Evolutionary conservation across 2,329 filamentous ascomycete species (phyloP).

Genomic region (Colletotrichum truncatum): DNA sequence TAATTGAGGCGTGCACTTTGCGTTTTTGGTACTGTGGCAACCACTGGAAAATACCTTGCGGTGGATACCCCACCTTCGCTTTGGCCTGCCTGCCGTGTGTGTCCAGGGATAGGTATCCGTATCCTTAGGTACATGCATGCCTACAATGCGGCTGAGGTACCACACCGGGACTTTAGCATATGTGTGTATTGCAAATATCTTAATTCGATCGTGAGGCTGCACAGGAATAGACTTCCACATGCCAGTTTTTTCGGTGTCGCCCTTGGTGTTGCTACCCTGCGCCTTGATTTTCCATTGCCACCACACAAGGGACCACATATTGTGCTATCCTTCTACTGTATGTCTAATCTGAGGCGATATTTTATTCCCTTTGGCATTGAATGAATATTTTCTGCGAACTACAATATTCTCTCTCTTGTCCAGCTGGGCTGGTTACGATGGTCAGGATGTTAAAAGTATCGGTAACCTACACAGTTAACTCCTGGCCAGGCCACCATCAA

Average conservation of each 20-base stretch:
- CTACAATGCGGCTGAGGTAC: too few relatives aligned
- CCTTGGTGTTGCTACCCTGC: not conserved
- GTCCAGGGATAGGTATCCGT: not conserved
- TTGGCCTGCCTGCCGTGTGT: not conserved
- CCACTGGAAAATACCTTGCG: not conserved
- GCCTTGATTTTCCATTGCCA: not conserved
- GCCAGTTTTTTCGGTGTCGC: constrained; percentile 1
- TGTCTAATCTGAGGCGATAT: too few relatives aligned
- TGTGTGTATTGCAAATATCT: too few relatives aligned
- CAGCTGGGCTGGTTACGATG: too few relatives aligned
- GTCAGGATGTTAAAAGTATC: too few relatives aligned
- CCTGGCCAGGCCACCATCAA: not conserved
- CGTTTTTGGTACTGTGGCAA: constrained; percentile 7
- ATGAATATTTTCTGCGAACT: too few relatives aligned
- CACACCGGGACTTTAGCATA: too few relatives aligned
- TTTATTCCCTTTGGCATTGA: too few relatives aligned
- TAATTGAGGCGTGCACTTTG: constrained; percentile 12
- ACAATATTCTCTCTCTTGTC: too few relatives aligned
- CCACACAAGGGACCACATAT: not conserved
- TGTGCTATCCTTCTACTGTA: too few relatives aligned
- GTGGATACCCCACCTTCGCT: not conserved
- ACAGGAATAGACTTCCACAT: not conserved
- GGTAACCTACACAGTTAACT: too few relatives aligned
- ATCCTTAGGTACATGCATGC: not conserved
- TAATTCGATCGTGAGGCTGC: not conserved